Conservation (phyloP, 257 asterid species). For the Mitragyna speciosa region DNA sequence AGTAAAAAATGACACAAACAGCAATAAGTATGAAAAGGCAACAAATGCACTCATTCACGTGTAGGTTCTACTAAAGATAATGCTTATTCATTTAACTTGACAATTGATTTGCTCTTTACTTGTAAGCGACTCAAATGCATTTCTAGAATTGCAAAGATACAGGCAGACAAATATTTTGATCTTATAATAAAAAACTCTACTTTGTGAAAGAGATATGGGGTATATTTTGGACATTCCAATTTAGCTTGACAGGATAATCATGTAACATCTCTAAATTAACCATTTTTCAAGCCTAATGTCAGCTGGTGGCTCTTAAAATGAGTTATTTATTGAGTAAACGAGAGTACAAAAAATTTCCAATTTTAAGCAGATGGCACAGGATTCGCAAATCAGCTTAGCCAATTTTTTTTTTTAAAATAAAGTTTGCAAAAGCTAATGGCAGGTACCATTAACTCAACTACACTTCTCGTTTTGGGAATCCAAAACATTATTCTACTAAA, state of each 20-base stretch:
- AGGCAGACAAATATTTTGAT: not conserved
- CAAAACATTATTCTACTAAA: not conserved
- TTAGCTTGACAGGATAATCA: no score
- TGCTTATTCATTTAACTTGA: not conserved
- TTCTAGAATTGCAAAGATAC: not conserved
- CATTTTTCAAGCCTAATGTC: not conserved
- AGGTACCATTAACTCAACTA: not conserved
- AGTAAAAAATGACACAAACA: not conserved
- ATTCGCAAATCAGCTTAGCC: not conserved
- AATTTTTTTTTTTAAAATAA: not conserved
- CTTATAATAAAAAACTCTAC: not conserved
- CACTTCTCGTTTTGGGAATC: not conserved
- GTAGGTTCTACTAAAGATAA: not conserved
- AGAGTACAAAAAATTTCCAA: not conserved
- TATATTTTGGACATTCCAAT: not conserved
- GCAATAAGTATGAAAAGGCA: not conserved
- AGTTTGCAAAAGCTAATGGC: not conserved
- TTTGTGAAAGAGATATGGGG: not conserved
- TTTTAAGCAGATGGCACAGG: not conserved
- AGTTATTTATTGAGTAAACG: not conserved
- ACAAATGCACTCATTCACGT: not conserved
- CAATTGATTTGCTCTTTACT: not conserved
- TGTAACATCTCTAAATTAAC: no score
- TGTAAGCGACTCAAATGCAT: not conserved
- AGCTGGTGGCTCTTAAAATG: no score